A percentile compares a stretch with the other conserved stretches of the same genome.
These are phyloP conservation scores for Tetrahymena elliotti DNA, from an alignment of 73 alveolate species.

Conservation along the genomic window DNA sequence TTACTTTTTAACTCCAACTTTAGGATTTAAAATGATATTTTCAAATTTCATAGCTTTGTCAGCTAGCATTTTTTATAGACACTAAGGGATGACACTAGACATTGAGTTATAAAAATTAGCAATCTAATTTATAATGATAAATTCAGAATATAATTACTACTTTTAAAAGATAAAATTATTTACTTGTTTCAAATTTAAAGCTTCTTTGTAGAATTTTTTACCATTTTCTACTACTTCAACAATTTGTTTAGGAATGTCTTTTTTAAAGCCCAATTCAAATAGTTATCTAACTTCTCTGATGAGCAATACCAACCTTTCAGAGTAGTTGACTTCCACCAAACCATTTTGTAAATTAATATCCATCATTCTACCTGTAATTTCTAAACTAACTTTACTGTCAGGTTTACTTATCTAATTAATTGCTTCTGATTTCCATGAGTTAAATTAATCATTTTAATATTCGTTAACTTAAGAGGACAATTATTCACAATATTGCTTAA, in stretches of 20 bases:
- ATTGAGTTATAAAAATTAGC: constrained; percentile 96
- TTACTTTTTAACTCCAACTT: neutral
- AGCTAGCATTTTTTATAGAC: constrained; percentile 90
- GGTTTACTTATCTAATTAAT: constrained; percentile 26
- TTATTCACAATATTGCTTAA: constrained; percentile 47
- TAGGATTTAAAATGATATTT: constrained; percentile 64
- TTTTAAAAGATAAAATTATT: neutral
- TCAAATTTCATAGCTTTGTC: constrained; percentile 92
- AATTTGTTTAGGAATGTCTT: constrained; percentile 58
- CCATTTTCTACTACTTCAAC: constrained; percentile 74
- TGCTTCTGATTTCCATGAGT: constrained; percentile 53
- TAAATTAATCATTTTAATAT: constrained; percentile 55
- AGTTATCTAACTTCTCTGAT: constrained; percentile 90
- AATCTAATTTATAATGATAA: neutral
- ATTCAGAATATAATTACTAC: neutral
- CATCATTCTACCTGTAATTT: constrained; percentile 74
- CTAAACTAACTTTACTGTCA: constrained; percentile 45
- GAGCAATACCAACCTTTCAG: constrained; percentile 86
- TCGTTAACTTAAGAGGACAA: constrained; percentile 45
- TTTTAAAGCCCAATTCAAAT: constrained; percentile 87
- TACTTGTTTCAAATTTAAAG: constrained; percentile 87
- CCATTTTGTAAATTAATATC: constrained; percentile 93
- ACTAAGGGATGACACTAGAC: constrained; percentile 90
- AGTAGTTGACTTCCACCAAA: constrained; percentile 83
- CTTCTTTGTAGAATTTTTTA: constrained; percentile 91